These are phyloP conservation scores for Linnemannia schmuckeri DNA, from an alignment of 192 early-diverging fungal species.

Conservation along the genomic window DNA sequence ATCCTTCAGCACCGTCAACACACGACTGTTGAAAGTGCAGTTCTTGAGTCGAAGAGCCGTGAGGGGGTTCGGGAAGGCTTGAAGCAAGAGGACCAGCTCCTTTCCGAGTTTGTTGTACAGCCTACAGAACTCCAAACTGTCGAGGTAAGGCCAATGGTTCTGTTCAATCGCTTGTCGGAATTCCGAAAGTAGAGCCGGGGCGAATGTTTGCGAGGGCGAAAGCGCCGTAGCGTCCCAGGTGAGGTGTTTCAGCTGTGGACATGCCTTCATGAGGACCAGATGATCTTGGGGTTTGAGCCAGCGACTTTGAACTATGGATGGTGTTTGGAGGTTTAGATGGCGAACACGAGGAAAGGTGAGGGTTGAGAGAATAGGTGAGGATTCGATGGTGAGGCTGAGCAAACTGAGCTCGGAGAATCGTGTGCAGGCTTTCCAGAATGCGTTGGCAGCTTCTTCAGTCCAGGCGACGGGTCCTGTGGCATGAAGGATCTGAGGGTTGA, in stretches of 20 bases:
- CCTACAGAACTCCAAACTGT: background rate
- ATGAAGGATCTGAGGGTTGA: background rate
- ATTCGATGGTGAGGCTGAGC: background rate
- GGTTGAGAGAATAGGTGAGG: background rate
- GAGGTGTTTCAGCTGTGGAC: background rate
- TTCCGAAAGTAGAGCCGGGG: background rate
- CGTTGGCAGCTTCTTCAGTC: background rate
- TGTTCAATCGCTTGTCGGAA: background rate
- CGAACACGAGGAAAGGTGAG: background rate
- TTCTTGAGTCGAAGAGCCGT: background rate
- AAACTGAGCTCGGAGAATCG: background rate
- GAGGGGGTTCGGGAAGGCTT: background rate
- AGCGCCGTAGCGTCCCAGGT: background rate
- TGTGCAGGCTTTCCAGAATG: background rate
- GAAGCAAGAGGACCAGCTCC: background rate
- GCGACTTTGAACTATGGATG: background rate
- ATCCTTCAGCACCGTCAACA: background rate
- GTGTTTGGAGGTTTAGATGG: background rate
- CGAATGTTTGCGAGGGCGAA: background rate
- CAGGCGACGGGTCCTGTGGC: slow-evolving; percentile 1
- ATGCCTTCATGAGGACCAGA: background rate
- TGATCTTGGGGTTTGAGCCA: background rate
- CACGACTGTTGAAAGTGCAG: background rate
- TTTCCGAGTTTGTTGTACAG: background rate
- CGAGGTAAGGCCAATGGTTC: background rate